phyloP scores from a whole-genome alignment of 208 protist genomes.

The Crithidia mellificae region DNA sequence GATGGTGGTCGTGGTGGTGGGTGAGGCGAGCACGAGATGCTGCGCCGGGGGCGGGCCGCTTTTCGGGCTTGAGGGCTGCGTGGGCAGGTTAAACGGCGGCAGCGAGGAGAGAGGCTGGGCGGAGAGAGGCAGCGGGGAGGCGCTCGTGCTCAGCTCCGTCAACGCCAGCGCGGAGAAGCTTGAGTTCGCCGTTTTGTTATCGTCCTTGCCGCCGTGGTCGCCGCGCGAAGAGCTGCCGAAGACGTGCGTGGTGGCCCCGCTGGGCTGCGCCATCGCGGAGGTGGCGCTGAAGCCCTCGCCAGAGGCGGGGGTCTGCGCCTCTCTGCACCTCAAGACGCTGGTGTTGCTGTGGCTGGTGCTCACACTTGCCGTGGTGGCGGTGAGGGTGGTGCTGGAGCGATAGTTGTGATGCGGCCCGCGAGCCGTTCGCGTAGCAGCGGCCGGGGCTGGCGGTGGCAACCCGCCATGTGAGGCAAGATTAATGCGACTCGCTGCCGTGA shows the following conservation, averaged over 20 bases:
- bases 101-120: neutral
- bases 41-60: neutral
- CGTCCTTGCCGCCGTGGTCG: no score
- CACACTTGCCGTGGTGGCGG: neutral
- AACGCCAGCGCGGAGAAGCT: neutral
- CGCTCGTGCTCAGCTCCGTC: neutral
- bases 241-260: neutral
- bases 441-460: no score
- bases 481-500: neutral
- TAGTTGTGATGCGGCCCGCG: neutral
- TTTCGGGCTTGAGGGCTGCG: slow-evolving; percentile 3
- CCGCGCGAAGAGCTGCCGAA: neutral
- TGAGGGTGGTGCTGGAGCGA: neutral
- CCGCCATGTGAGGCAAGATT: neutral
- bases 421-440: neutral
- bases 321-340: neutral
- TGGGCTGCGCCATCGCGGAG: neutral
- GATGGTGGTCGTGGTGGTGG: neutral
- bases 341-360: neutral
- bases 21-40: neutral
- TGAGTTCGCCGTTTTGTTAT: neutral
- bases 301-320: no score
- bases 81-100: slow-evolving; percentile 7
- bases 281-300: neutral
- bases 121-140: neutral